A percentile compares a stretch with the other conserved stretches of the same genome.
Evolutionary conservation across 345 rosid genomes (phyloP).

Genomic region (Draba incana): DNA sequence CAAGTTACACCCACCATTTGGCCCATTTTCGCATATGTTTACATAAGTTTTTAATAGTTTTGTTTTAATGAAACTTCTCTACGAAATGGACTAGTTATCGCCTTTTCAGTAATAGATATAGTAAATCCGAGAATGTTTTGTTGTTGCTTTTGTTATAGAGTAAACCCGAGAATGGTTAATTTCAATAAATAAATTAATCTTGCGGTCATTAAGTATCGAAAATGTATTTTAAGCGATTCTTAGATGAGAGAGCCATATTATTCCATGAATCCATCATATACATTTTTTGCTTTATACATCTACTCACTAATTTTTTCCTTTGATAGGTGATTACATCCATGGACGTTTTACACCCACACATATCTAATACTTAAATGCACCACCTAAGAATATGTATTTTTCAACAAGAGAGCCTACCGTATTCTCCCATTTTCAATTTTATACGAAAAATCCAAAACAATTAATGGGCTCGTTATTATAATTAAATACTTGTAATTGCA

Average conservation of each 20-base stretch:
- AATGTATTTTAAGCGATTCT: too few species aligned
- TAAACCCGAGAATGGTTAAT: too few species aligned
- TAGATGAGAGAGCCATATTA: too few species aligned
- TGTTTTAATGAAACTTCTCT: background rate
- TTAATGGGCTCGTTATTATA: background rate
- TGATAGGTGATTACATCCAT: background rate
- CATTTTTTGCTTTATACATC: too few species aligned
- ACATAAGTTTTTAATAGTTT: background rate
- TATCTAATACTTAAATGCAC: constrained; percentile 12
- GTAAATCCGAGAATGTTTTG: background rate
- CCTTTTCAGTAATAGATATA: background rate
- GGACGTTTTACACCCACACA: background rate
- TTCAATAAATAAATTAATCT: too few species aligned
- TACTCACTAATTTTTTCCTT: background rate
- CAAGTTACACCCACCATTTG: background rate
- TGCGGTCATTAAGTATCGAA: too few species aligned
- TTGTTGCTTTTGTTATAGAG: too few species aligned
- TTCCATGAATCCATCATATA: too few species aligned
- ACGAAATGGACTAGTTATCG: background rate
- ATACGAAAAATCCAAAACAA: background rate
- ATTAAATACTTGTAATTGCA: constrained; percentile 19
- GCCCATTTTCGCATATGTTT: background rate
- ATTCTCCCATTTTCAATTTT: background rate
- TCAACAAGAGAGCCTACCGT: constrained; percentile 1
- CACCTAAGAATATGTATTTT: background rate